Conservation (phyloP, 2,329 filamentous ascomycete genomes). For the Aspergillus quadricinctus region DNA sequence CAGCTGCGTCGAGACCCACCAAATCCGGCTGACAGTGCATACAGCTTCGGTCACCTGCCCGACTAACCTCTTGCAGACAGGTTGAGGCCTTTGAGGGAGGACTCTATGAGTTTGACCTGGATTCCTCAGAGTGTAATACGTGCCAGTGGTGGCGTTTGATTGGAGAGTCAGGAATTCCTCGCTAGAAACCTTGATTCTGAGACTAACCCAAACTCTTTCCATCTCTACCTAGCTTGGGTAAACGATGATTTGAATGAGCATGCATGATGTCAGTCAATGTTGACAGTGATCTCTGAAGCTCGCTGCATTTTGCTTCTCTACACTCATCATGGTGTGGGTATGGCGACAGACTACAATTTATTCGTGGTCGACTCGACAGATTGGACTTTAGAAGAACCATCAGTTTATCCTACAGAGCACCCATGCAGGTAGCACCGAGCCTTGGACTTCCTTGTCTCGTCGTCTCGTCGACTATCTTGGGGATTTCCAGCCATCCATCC, state of each 20-base stretch:
- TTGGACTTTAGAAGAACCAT: background rate
- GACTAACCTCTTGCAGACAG: slow-evolving; percentile 8
- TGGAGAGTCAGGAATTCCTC: background rate
- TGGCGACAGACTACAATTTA: background rate
- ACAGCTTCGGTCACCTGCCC: slow-evolving; percentile 17
- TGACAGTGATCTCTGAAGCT: background rate
- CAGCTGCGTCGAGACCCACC: slow-evolving; percentile 11
- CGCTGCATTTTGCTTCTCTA: background rate
- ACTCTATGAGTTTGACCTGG: background rate
- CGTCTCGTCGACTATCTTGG: too few relatives aligned
- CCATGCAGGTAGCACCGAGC: too few relatives aligned
- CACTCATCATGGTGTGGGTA: background rate
- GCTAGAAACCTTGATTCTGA: background rate
- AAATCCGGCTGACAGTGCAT: slow-evolving; percentile 19
- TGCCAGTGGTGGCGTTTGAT: background rate
- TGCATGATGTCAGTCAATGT: background rate
- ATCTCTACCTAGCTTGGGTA: background rate
- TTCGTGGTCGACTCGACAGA: background rate
- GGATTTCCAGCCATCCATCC: background rate
- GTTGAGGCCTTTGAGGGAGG: background rate
- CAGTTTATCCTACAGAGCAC: background rate
- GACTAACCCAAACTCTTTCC: background rate
- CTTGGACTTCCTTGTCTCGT: too few relatives aligned
- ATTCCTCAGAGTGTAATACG: background rate
- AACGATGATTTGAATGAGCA: too few relatives aligned